Percentiles rank a stretch among this genome's conserved stretches.
These are phyloP conservation scores for Xylariales sp. DNA, from an alignment of 2,329 filamentous ascomycete genomes.

Conservation along the genomic window DNA sequence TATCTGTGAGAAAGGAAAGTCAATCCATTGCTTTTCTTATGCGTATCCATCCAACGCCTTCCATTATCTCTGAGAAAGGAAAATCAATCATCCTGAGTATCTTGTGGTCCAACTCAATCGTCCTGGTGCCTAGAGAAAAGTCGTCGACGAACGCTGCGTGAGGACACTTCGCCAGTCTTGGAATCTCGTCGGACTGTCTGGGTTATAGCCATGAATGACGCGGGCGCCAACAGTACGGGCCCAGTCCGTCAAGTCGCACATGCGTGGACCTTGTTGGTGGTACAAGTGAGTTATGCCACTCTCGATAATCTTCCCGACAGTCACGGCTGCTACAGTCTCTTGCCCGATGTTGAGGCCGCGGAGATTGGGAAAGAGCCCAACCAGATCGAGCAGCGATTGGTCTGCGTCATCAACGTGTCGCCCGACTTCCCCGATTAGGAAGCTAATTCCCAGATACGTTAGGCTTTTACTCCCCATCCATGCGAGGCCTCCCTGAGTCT, in stretches of 20 bases:
- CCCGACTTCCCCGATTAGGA: background rate
- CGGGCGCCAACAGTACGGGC: background rate
- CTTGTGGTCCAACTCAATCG: too few species aligned
- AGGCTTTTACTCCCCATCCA: background rate
- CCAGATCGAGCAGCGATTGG: background rate
- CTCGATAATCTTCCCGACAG: background rate
- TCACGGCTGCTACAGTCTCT: background rate
- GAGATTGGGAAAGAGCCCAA: constrained; percentile 3
- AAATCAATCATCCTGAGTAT: too few species aligned
- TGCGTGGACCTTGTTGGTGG: background rate
- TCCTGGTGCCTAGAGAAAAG: too few species aligned
- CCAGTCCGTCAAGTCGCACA: constrained; percentile 1
- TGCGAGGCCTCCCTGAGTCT: background rate
- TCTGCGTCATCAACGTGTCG: background rate
- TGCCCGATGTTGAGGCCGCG: background rate
- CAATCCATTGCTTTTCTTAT: too few species aligned
- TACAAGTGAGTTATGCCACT: background rate
- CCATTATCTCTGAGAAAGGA: too few species aligned
- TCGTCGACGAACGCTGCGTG: too few species aligned
- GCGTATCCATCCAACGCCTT: too few species aligned
- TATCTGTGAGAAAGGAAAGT: too few species aligned
- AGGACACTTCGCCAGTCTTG: too few species aligned
- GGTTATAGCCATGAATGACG: background rate
- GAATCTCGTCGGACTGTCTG: too few species aligned
- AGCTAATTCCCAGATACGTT: background rate